These are phyloP conservation scores for Fremontodendron californicum DNA, from an alignment of 345 rosid species.

Conservation along the genomic window DNA sequence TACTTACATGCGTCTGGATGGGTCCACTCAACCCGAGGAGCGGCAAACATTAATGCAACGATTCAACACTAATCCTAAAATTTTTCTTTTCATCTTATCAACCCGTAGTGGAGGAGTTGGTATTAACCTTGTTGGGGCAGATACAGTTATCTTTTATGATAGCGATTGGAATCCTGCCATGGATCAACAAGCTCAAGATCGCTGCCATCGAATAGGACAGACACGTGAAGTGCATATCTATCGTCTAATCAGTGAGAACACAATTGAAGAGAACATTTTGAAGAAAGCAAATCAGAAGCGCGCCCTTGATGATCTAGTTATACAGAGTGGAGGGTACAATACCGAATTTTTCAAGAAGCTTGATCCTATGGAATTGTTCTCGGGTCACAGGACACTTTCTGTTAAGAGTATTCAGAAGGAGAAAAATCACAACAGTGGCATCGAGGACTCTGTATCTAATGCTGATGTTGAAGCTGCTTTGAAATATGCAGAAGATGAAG, in stretches of 20 bases:
- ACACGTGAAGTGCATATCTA: slow-evolving; percentile 98
- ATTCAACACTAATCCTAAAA: slow-evolving; percentile 95
- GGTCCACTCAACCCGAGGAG: slow-evolving; percentile 99
- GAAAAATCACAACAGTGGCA: slow-evolving; percentile 39
- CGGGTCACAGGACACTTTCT: slow-evolving; percentile 67
- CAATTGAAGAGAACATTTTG: slow-evolving; percentile 96
- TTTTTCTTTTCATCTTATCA: slow-evolving; percentile 92
- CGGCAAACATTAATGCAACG: slow-evolving; percentile 99
- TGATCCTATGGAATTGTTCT: slow-evolving; percentile 93
- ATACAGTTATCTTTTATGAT: slow-evolving; percentile 98
- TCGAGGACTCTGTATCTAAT: slow-evolving; percentile 61
- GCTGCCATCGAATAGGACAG: slow-evolving; percentile 99
- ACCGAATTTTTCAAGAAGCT: slow-evolving; percentile 99
- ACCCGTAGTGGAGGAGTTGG: slow-evolving; percentile 99
- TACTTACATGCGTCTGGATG: slow-evolving; percentile 98
- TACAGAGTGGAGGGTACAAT: slow-evolving; percentile 95
- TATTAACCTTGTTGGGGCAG: slow-evolving; percentile 98
- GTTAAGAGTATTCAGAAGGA: slow-evolving; percentile 53
- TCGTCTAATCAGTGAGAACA: slow-evolving; percentile 93
- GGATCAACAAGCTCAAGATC: slow-evolving; percentile 99
- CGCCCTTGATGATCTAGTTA: slow-evolving; percentile 93
- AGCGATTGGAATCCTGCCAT: slow-evolving; percentile 99
- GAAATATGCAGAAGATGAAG: slow-evolving; percentile 96
- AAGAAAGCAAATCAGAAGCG: slow-evolving; percentile 99
- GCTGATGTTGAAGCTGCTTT: slow-evolving; percentile 99